Evolutionary conservation across 176 grass and related monocot species (phyloP).

Genomic region (Triticum monococcum): DNA sequence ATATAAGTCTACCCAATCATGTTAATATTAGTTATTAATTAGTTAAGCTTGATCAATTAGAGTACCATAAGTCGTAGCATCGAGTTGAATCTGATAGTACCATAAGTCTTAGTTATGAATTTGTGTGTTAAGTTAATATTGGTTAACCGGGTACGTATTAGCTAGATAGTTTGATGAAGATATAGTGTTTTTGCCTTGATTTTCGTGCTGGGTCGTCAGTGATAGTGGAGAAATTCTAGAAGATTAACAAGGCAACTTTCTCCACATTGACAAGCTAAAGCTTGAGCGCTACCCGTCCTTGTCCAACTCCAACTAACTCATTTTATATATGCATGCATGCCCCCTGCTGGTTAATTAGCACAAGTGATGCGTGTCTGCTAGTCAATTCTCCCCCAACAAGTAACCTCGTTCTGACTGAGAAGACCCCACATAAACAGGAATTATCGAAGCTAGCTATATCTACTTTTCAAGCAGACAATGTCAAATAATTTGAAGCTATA

Average conservation of each 20-base stretch:
- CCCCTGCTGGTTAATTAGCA: not conserved
- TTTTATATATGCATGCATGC: constrained; percentile 18
- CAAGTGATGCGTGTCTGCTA: not conserved
- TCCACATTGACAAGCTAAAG: constrained; percentile 38
- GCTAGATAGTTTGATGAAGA: no score
- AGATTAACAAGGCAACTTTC: constrained; percentile 15
- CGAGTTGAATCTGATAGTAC: no score
- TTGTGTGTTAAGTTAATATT: no score
- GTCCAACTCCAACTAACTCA: constrained; percentile 56
- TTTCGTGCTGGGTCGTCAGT: not conserved
- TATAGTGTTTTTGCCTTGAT: not conserved
- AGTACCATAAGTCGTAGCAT: not conserved
- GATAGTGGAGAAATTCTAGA: not conserved
- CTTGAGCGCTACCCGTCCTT: constrained; percentile 26
- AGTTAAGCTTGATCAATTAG: not conserved
- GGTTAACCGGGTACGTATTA: no score
- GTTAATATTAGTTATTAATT: not conserved
- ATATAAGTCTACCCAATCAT: not conserved
- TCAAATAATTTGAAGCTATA: no score
- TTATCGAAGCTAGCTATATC: no score
- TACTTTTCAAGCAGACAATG: no score
- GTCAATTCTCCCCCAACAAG: constrained; percentile 48
- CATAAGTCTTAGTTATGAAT: not conserved
- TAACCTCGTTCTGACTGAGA: constrained; percentile 23
- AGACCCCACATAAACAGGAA: not conserved